Evolutionary conservation across 1,284 basidiomycete species (phyloP).

Genomic region (Ganoderma lingzhi): DNA sequence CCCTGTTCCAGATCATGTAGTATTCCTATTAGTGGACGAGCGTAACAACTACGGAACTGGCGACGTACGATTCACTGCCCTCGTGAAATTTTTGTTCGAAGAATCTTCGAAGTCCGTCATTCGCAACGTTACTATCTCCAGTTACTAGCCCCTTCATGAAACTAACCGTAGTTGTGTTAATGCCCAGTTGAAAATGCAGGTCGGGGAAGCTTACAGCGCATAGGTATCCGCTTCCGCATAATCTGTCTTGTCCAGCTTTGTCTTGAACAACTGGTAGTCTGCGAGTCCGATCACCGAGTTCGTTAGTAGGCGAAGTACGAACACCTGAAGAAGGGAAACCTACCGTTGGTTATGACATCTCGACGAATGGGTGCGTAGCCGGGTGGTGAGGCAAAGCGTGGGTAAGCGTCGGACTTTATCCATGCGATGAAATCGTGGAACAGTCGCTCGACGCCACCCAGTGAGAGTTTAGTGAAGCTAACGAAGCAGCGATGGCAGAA

Average conservation of each 20-base stretch:
- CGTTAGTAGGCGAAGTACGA: not conserved
- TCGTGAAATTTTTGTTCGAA: constrained; percentile 87
- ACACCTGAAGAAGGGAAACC: constrained; percentile 16
- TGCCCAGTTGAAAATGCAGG: not conserved
- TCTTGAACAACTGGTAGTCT: constrained; percentile 71
- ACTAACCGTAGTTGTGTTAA: constrained; percentile 45
- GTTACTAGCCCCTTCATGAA: constrained; percentile 68
- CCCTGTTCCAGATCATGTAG: constrained; percentile 49
- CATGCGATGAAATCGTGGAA: constrained; percentile 71
- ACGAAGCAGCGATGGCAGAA: constrained; percentile 79
- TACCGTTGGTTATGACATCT: constrained; percentile 64
- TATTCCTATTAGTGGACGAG: not conserved
- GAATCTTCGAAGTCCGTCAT: constrained; percentile 75
- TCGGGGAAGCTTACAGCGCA: constrained; percentile 56
- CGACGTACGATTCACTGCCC: constrained; percentile 75
- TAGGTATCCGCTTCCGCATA: constrained; percentile 71
- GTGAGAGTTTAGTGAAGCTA: constrained; percentile 78
- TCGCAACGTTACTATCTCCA: constrained; percentile 72
- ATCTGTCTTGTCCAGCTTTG: constrained; percentile 67
- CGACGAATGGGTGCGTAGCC: constrained; percentile 57
- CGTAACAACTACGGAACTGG: not conserved
- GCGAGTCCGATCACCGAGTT: constrained; percentile 11
- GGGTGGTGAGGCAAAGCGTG: constrained; percentile 17
- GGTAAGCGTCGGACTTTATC: constrained; percentile 53
- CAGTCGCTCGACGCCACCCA: constrained; percentile 68